Percentiles rank a stretch among this genome's conserved stretches.
phyloP scores from a whole-genome alignment of 345 rosid species.

The Corymbia maculata region DNA sequence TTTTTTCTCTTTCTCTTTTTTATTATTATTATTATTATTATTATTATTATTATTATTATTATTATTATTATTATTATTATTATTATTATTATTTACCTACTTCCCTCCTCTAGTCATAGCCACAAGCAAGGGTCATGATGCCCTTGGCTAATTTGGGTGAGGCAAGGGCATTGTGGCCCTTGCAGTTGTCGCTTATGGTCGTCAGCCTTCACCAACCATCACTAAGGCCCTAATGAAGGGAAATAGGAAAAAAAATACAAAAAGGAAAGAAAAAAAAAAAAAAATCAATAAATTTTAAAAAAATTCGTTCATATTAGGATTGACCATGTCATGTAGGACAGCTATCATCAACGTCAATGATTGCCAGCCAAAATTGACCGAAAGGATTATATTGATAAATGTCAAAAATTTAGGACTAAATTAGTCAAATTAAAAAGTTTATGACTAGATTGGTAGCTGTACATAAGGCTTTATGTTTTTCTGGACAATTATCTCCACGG shows the following conservation, averaged over 20 bases:
- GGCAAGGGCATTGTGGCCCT: not conserved
- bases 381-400: not conserved
- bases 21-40: no score
- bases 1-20: not conserved
- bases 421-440: not conserved
- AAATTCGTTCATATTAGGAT: accelerated
- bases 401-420: not conserved
- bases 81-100: no score
- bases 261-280: accelerated
- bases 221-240: accelerated
- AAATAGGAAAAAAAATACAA: not conserved
- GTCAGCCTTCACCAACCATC: accelerated
- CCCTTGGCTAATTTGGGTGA: accelerated
- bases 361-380: not conserved
- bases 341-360: accelerated
- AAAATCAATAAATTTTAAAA: not conserved
- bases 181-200: accelerated
- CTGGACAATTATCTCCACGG: not conserved
- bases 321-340: not conserved
- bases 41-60: no score
- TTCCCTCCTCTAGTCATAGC: no score
- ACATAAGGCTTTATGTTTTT: not conserved
- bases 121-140: accelerated
- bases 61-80: no score
- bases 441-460: accelerated